Evolutionary conservation across 306 rosid species (phyloP).

Genomic region (Quercus suber): DNA sequence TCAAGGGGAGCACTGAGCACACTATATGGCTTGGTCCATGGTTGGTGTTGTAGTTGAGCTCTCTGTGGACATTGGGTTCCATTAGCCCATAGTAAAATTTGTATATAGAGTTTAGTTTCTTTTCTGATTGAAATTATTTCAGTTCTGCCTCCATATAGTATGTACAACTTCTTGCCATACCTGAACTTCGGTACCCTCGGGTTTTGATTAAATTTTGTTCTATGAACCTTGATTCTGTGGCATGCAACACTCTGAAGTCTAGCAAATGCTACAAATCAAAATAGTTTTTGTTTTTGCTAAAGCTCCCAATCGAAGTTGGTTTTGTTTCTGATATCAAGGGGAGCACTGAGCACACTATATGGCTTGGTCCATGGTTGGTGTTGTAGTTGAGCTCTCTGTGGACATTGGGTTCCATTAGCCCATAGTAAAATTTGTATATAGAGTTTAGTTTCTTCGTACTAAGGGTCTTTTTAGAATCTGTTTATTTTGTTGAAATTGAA

Average conservation of each 20-base stretch:
- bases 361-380: neutral
- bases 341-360: neutral
- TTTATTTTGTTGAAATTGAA: no score
- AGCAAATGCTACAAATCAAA: no score
- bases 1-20: neutral
- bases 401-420: neutral
- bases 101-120: neutral
- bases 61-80: neutral
- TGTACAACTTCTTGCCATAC: no score
- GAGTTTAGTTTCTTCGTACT: neutral
- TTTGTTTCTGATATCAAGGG: neutral
- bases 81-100: neutral
- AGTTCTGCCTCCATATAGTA: no score
- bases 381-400: neutral
- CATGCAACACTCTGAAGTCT: no score
- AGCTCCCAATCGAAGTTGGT: neutral
- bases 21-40: neutral
- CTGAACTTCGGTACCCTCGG: no score
- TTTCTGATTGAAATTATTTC: no score
- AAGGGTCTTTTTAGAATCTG: accelerated
- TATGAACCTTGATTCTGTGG: no score
- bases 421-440: neutral
- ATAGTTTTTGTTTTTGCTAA: neutral
- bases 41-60: neutral
- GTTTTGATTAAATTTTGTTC: no score